Evolutionary conservation across 2,329 filamentous ascomycete species (phyloP), one percentile per base, ranked within the genome.

Genomic region (Nemania sp.): DNA sequence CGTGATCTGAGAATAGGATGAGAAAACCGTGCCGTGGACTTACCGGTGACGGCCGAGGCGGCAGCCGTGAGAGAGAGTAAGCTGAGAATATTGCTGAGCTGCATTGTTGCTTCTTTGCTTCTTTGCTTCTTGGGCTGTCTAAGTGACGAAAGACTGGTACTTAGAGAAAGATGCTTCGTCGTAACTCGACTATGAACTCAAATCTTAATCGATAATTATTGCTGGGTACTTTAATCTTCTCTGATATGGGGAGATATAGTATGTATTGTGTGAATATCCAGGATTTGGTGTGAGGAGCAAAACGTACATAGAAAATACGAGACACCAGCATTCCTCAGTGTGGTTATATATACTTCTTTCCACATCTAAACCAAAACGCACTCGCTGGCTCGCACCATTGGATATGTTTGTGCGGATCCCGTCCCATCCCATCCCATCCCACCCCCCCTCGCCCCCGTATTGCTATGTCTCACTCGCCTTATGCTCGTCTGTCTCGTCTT

Each of bases 11-110:
- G 4, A 39, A 39, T 4, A 39, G 35, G 12, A 29, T 3, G 7
- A 29, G 4, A 29, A 29, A 4, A 29, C n/a, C n/a, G n/a, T 35
- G 34, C 13, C 34, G 35, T 34, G 46, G 15, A 34, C 52, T 7
- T 69, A 72, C 70, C 69, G 15, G 67, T 64, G 37, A 65, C 52
- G 40, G 71, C 71, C 59, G 67, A 69, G 60, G 68, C 60, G 49
- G 65, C 66, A 56, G 65, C 68, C 57, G 65, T 67, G 52, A 72
- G 54, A 40, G 70, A 67, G 62, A 76, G 62, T 59, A 71, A 43
- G 62, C 65, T 65, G 65, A 72, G 45, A 61, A 73, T 62, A 54
- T 68, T 69, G 63, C 59, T 57, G 66, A 73, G 68, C 65, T 72
- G 71, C 72, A 74, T 74, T 59, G 71, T 72, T n/a, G n/a, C n/a